These are phyloP conservation scores for Rhizophlyctis rosea DNA, from an alignment of 192 early-diverging fungal genomes.

Conservation along the genomic window DNA sequence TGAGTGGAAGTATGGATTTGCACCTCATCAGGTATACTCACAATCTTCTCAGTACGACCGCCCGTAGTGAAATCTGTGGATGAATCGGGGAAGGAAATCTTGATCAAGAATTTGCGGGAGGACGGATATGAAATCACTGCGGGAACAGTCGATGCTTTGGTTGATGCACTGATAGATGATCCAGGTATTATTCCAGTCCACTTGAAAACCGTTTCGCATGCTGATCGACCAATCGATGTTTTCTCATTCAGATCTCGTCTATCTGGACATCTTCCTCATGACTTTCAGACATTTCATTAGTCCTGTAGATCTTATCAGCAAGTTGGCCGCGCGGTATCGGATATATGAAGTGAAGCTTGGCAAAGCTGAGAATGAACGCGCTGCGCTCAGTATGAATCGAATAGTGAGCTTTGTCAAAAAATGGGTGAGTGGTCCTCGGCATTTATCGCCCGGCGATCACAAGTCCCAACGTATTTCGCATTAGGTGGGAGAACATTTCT, in stretches of 20 bases:
- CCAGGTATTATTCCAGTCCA: slow-evolving; percentile 1
- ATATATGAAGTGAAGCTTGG: not conserved
- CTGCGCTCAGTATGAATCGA: slow-evolving; percentile 13
- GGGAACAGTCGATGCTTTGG: slow-evolving; percentile 22
- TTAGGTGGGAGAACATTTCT: slow-evolving; percentile 29
- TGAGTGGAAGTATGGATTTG: too few relatives aligned
- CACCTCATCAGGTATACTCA: too few relatives aligned
- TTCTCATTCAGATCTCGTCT: slow-evolving; percentile 7
- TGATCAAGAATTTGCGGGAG: slow-evolving; percentile 19
- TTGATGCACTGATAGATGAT: slow-evolving; percentile 18
- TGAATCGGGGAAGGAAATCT: slow-evolving; percentile 20
- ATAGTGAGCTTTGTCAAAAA: slow-evolving; percentile 33
- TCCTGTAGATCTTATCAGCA: slow-evolving; percentile 7
- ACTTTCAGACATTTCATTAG: slow-evolving; percentile 27
- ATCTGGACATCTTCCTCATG: slow-evolving; percentile 31
- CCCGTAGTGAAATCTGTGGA: slow-evolving; percentile 13
- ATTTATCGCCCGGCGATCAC: not conserved
- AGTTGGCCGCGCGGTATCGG: slow-evolving; percentile 1
- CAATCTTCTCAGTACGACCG: too few relatives aligned
- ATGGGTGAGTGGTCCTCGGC: slow-evolving; percentile 22
- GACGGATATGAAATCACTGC: slow-evolving; percentile 19
- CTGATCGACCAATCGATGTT: not conserved
- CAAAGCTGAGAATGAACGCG: not conserved
- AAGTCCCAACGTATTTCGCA: not conserved
- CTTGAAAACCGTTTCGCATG: not conserved